These are phyloP conservation scores for Cetraspora pellucida DNA, from an alignment of 192 early-diverging fungal species.

Conservation along the genomic window DNA sequence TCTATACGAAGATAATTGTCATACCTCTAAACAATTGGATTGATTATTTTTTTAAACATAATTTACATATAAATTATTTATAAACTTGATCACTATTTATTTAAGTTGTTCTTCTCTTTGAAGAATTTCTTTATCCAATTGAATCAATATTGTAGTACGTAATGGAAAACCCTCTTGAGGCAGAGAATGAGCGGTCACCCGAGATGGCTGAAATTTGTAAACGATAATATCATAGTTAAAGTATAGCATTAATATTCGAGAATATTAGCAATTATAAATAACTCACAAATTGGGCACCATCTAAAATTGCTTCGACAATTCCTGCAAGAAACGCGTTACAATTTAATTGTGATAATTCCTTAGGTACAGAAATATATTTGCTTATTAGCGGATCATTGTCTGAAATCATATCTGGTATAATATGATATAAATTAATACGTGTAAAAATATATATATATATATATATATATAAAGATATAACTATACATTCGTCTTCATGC, in stretches of 20 bases:
- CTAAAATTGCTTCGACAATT: conserved; percentile 92
- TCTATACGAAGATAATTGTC: too few species aligned
- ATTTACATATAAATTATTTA: too few species aligned
- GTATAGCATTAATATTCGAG: not conserved
- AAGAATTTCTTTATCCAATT: conserved; percentile 84
- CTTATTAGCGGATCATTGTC: conserved; percentile 93
- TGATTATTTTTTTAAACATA: too few species aligned
- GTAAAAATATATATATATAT: not conserved
- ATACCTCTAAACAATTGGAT: too few species aligned
- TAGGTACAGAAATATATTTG: conserved; percentile 92
- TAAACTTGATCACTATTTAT: conserved; percentile 25
- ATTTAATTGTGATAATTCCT: conserved; percentile 90
- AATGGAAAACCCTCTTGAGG: conserved; percentile 84
- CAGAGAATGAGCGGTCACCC: conserved; percentile 92
- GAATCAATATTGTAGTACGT: conserved; percentile 94
- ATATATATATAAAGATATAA: conserved; percentile 3
- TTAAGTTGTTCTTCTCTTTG: conserved; percentile 75
- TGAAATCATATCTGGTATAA: conserved; percentile 90
- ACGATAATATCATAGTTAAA: not conserved
- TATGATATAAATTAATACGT: not conserved
- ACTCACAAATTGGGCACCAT: conserved; percentile 88
- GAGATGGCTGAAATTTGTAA: conserved; percentile 58
- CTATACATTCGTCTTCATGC: conserved; percentile 93
- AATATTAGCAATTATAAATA: not conserved
- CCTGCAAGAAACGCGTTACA: conserved; percentile 95